Evolutionary conservation across 1,284 basidiomycete species (phyloP).

Genomic region (Fomitopsis pinicola): DNA sequence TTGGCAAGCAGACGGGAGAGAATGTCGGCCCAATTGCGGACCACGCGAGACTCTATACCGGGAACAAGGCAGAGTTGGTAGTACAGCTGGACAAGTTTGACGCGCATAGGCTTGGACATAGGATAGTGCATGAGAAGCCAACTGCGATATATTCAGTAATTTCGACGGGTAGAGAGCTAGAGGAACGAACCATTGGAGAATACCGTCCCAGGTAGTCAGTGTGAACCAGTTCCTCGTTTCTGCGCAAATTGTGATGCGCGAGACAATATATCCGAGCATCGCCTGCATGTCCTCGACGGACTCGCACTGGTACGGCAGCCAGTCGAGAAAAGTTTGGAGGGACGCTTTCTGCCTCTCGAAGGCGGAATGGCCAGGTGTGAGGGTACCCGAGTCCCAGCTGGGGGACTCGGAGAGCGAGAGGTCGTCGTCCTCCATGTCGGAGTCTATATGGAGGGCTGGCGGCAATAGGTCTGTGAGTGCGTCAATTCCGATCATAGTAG

Average conservation of each 20-base stretch:
- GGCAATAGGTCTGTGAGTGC: not conserved
- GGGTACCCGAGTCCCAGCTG: constrained; percentile 24
- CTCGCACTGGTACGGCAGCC: constrained; percentile 80
- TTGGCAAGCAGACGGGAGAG: constrained; percentile 64
- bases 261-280: constrained; percentile 70
- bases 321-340: constrained; percentile 59
- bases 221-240: constrained; percentile 74
- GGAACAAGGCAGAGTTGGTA: constrained; percentile 76
- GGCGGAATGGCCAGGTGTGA: constrained; percentile 27
- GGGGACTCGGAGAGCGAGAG: constrained; percentile 44
- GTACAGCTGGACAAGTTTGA: constrained; percentile 77
- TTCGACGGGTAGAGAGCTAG: not conserved
- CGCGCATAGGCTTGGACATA: constrained; percentile 66
- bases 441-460: not conserved
- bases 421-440: constrained; percentile 48
- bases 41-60: constrained; percentile 68
- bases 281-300: constrained; percentile 71
- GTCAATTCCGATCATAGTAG: constrained; percentile 2
- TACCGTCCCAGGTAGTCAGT: constrained; percentile 67
- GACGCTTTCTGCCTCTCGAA: constrained; percentile 52
- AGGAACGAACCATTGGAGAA: constrained; percentile 64
- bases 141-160: constrained; percentile 34
- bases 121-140: constrained; percentile 85
- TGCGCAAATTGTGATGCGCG: constrained; percentile 69
- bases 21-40: constrained; percentile 72